Base-by-base conservation (phyloP, 2,329 filamentous ascomycete species). In the Coccinonectria pachysandricola region DNA sequence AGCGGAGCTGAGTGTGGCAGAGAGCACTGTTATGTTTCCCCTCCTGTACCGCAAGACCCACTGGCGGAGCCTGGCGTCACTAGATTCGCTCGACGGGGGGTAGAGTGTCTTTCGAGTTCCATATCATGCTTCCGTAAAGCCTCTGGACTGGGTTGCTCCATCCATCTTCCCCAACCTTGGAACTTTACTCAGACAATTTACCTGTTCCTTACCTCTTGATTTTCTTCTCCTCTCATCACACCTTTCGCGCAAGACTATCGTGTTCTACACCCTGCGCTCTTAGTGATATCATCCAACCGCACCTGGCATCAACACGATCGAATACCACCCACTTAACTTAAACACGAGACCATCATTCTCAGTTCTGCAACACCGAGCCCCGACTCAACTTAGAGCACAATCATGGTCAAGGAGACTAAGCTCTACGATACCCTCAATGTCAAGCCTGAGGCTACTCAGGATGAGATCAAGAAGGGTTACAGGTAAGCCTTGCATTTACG, bases 391-490 rank as follows among this genome's bases (percentile, higher is more conserved):
- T 22, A 11, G 11, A 33, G 23, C 39, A 36, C 44, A 57, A 73
- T 45, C 42, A 95, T 96, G 88, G 85, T 92, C 44, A 81, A 84
- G 48, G 88, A 96, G 65, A 91, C 82, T 27, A 94, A 92, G 60
- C 78, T 96, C 38, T 98, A 98, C 67, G 85, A 96, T 57, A 70
- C 75, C 38, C 68, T 98, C 47, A 66, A 69, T 52, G 65, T 95
- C 58, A 79, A 83, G 54, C 73, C 88, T 19, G 72, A 76, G 34
- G 85, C 87, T 13, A 70, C 75, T 13, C 84, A 92, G 59, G 88
- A 95, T 51, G 88, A 96, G 40, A 93, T 98, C 54, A 96, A 95
- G 57, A 98, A 96, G 56, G 91, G 77, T 32, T 94, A 94, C 57
- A 73, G 82, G 78, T 83, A 76, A 57, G 71, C 17, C 27, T n/a